Base-by-base conservation (phyloP, 2,329 filamentous ascomycete species). In the Knufia fluminis region DNA sequence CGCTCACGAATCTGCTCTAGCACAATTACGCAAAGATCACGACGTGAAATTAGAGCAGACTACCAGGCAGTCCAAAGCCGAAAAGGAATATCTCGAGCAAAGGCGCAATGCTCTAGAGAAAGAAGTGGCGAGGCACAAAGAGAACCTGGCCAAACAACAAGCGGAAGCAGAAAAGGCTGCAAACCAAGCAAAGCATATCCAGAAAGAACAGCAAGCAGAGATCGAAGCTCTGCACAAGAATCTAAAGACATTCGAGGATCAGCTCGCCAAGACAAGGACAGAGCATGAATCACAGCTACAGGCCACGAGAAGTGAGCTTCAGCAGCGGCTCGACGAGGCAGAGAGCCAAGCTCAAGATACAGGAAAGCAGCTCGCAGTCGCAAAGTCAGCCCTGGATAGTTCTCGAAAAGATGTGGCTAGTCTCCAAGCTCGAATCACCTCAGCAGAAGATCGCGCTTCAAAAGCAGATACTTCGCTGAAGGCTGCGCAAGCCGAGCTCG, bases 331-430 rank as follows among this genome's bases (percentile, higher is more conserved):
- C 38, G 78, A 74, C 59, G 83, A 82, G 61, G 73, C 75, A 52
- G 79, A 79, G 57, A 62, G 71, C 0, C 73, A 79, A 55, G 82
- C 85, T 55, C 62, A 83, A 1, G 73, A 83, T 55, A 71, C 71
- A 9, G 69, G 75, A 2, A 72, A 75, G 46, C 71, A 75, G 58
- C 64, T 65, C 26, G 64, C 67, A 7, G 74, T 71, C 51, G 59
- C 64, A 39, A 64, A 63, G 40, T 57, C 56, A 3, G 51, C 83
- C 23, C 38, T 35, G 1, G 39, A 32, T 4, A 23, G 8, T 6
- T 49, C 33, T 10, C 38, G 40, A 33, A 43, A 42, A n/a, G 39
- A 49, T 14, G 6, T 49, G 17, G 20, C 22, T 61, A 33, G 66
- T 31, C 14, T 48, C 4, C 19, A 49, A 20, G 22, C 8, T 24